Conservation (phyloP, 1,139 yeast genomes). For the Trichomonascaceae sp. region DNA sequence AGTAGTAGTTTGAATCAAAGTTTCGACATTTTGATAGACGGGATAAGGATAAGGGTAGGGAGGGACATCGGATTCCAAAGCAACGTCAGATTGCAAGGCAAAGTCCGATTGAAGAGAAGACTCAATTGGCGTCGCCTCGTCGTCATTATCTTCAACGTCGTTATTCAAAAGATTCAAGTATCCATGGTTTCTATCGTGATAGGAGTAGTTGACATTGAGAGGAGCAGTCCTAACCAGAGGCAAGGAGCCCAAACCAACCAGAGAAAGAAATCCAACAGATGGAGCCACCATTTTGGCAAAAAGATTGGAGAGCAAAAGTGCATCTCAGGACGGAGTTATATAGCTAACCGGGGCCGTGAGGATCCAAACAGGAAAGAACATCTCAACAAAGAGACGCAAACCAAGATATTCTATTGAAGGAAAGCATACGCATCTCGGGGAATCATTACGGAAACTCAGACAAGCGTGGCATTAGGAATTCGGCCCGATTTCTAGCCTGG, state of each 20-base stretch:
- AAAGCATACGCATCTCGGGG: not conserved
- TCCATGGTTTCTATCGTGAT: not conserved
- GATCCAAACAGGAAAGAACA: slow-evolving; percentile 3
- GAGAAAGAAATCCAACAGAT: slow-evolving; percentile 1
- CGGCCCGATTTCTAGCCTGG: not conserved
- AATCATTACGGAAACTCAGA: not conserved
- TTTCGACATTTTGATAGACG: not conserved
- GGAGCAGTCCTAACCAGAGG: slow-evolving; percentile 6
- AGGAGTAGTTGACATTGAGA: not conserved
- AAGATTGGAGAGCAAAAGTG: not conserved
- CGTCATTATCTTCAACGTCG: not conserved
- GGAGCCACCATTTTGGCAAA: not conserved
- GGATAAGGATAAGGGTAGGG: slow-evolving; percentile 1
- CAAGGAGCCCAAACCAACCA: slow-evolving; percentile 2
- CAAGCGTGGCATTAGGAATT: not conserved
- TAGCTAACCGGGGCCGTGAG: not conserved
- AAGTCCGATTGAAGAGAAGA: too few relatives aligned
- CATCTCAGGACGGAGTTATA: not conserved
- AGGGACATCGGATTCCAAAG: not conserved
- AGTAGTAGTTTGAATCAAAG: not conserved
- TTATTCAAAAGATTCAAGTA: not conserved
- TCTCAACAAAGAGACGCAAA: not conserved
- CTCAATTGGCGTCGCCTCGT: not conserved
- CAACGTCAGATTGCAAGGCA: not conserved
- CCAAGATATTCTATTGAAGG: not conserved